Evolutionary conservation across 1,139 yeast genomes (phyloP), one percentile per base, ranked within the genome.

Genomic region (Hemisphaericaspora subhashii): DNA sequence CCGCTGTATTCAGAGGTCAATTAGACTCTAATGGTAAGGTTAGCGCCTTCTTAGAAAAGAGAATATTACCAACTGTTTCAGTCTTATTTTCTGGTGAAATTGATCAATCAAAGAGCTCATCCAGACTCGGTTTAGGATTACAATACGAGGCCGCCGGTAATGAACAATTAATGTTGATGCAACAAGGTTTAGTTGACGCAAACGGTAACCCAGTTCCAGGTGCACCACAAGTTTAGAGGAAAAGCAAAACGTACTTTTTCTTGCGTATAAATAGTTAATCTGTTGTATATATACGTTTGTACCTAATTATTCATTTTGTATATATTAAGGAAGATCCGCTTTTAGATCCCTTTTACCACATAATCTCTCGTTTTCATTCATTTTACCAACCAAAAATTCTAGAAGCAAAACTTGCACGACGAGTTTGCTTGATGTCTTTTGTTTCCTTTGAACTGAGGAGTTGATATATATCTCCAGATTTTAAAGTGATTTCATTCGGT

Each of bases 81-180:
- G 76, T 92, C 44, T 72, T 88, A 57, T 89, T 92, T 73, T 83
- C 89, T 48, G 97, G 77, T 36, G 96, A 92, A 68, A 81, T 92
- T 51, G 98, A 92, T 66, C 98, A 94, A 65, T 69, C 75, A 57
- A 90, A 90, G 72, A 80, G 81, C 62, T 72, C 89, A 36, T 83
- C 92, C 45, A 84, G 83, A 64, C 72, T 90, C 51, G 98, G 98
- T 60, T 80, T 90, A 55, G 98, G 98, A 64, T 77, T 92, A 57
- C 96, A 89, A 73, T 83, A 92, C 51, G 98, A 92, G 73, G 77
- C 87, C 45, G 95, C 96, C 47, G 97, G 97, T 61, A 83, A 86
- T 58, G 96, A 88, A 67, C 92, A 88, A 71, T 78, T 87, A 55
- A 65, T 75, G 75, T 63, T 72, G 72, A 72, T 72, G 77, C 94